phyloP scores from a whole-genome alignment of 2,329 filamentous ascomycete genomes.

The Gaeumannomyces tritici region DNA sequence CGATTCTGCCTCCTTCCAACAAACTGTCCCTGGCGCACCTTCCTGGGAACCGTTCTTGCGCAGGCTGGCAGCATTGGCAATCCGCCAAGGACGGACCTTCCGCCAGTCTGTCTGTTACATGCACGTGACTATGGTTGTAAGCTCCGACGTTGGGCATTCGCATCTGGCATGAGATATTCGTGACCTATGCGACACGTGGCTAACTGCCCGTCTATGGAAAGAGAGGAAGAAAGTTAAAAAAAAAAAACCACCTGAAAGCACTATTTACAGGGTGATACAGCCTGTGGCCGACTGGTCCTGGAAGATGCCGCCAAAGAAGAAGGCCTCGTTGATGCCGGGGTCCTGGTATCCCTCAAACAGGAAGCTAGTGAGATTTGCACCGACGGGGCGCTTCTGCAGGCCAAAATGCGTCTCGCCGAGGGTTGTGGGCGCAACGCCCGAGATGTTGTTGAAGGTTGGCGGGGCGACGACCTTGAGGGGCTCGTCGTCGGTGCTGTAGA shows the following conservation, averaged over 20 bases:
- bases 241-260: too few species aligned
- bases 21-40: too few species aligned
- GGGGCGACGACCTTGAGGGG: background rate
- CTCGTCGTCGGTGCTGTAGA: background rate
- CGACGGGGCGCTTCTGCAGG: background rate
- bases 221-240: background rate
- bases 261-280: background rate
- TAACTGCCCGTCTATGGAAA: too few species aligned
- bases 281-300: background rate
- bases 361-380: background rate
- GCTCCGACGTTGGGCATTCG: too few species aligned
- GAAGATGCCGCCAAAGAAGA: background rate
- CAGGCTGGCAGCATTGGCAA: too few species aligned
- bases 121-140: too few species aligned
- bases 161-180: too few species aligned
- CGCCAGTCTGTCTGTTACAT: too few species aligned
- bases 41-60: too few species aligned
- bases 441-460: background rate
- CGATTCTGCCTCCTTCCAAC: too few species aligned
- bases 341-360: background rate
- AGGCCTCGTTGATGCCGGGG: background rate
- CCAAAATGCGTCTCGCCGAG: slow-evolving; percentile 2
- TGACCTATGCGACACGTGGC: too few species aligned
- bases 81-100: too few species aligned
- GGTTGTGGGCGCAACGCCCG: background rate